Evolutionary conservation across 768 basidiomycete species (phyloP), one percentile per base, ranked within the genome.

Genomic region (Dictyophora rubrovolvata): DNA sequence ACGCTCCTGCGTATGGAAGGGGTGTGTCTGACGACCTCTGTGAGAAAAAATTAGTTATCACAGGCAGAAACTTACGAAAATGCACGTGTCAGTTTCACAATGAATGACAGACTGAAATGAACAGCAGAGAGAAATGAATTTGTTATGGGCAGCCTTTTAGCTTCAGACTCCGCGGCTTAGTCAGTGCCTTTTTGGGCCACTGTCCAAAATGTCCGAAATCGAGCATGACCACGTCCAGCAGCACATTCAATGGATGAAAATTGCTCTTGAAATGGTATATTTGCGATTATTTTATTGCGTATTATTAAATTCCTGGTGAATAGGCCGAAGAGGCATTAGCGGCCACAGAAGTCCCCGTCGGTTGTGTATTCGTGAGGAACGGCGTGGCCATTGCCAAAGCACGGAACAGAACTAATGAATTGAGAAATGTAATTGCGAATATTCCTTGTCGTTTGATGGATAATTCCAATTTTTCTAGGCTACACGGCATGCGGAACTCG

Each of bases 401-500:
- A 1, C 75, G 96, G 52, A 99, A 99, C 68, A 77, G 93, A 59
- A 99, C 96, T 2, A 99, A 97, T 68, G 86, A 97, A 70, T 82
- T 95, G 49, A 77, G 86, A 50, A 97, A 99, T 74, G 94, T 93
- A 73, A 61, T 78, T 60, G 42, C 21, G 54, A 36, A 51, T 56
- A 17, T 46, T 53, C 48, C 23, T 54, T 16, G n/a, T 33, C 50
- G 48, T 56, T 42, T 14, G 10, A n/a, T 42, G 42, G 10, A 42
- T 48, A 34, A 21, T 56, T 54, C 21, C 58, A 11, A 22, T 4
- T 36, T 17, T 35, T 12, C 20, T 64, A 97, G 94, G 94, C 93
- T 0, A 98, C 95, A 10, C 80, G 95, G 54, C 96, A 99, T 66
- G 95, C 96, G 37, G 96, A 99, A 71, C 83, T 99, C 21, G 96